Percentiles rank a stretch among this genome's conserved stretches.
These are phyloP conservation scores for Aspergillus pseudoterreus DNA, from an alignment of 2,329 filamentous ascomycete genomes.

Conservation along the genomic window DNA sequence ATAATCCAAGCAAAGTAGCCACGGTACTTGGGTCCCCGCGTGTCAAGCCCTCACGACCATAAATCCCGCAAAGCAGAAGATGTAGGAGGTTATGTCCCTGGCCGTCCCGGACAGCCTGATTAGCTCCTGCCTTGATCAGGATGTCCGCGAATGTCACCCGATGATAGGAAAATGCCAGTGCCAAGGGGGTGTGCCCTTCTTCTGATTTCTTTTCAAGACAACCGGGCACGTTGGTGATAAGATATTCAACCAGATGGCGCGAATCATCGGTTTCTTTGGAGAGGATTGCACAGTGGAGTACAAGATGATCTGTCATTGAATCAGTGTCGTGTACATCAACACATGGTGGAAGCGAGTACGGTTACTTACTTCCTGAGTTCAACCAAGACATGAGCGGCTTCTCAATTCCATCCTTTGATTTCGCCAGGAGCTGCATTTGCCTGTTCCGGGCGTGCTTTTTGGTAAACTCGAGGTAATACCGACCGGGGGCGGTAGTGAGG, in stretches of 20 bases:
- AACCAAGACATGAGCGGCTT: slow-evolving; percentile 27
- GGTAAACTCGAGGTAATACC: slow-evolving; percentile 67
- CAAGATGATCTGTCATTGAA: slow-evolving; percentile 39
- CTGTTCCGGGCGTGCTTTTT: slow-evolving; percentile 59
- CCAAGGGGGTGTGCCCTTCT: slow-evolving; percentile 58
- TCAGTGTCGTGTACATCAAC: not conserved
- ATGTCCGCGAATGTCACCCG: slow-evolving; percentile 43
- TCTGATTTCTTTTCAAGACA: slow-evolving; percentile 57
- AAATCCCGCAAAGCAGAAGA: slow-evolving; percentile 38
- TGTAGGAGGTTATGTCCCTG: slow-evolving; percentile 68
- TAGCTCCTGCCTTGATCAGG: slow-evolving; percentile 65
- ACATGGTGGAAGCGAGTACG: not conserved
- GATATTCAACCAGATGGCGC: slow-evolving; percentile 59
- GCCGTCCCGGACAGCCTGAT: slow-evolving; percentile 62
- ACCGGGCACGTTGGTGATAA: slow-evolving; percentile 60
- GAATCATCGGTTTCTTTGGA: slow-evolving; percentile 41
- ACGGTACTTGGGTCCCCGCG: slow-evolving; percentile 41
- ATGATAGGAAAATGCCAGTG: slow-evolving; percentile 58
- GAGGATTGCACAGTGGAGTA: slow-evolving; percentile 64
- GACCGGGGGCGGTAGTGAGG: slow-evolving; percentile 64
- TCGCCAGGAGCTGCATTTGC: slow-evolving; percentile 58
- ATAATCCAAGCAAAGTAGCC: slow-evolving; percentile 58
- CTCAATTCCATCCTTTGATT: slow-evolving; percentile 31
- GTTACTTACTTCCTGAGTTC: slow-evolving; percentile 47
- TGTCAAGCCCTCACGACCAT: slow-evolving; percentile 16